Conservation (phyloP, 495 filamentous ascomycete species). For the Penicillium chermesinum region DNA sequence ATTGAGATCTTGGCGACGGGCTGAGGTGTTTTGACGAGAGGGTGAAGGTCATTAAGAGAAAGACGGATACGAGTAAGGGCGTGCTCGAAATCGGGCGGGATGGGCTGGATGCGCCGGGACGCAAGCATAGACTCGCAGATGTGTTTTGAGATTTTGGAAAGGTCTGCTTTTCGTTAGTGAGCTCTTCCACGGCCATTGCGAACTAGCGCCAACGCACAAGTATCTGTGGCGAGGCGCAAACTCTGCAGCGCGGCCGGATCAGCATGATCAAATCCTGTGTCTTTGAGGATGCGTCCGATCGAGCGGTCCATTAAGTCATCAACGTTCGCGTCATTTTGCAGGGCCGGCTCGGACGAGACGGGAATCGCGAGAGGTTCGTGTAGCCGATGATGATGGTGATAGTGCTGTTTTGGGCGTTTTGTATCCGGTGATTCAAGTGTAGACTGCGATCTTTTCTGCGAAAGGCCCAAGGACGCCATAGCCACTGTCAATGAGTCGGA, state of each 20-base stretch:
- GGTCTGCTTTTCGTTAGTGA: constrained; percentile 39
- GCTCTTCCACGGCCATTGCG: background rate
- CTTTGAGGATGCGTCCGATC: constrained; percentile 48
- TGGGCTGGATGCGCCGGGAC: constrained; percentile 54
- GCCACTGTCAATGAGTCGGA: constrained; percentile 9
- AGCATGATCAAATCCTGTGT: constrained; percentile 54
- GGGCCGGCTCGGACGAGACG: constrained; percentile 15
- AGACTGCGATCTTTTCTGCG: constrained; percentile 42
- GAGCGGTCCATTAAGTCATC: constrained; percentile 52
- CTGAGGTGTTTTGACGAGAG: constrained; percentile 33
- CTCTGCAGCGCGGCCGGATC: constrained; percentile 54
- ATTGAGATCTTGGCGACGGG: constrained; percentile 26
- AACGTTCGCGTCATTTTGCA: constrained; percentile 40
- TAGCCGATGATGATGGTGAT: constrained; percentile 43
- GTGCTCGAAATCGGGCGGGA: constrained; percentile 64
- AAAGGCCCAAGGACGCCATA: constrained; percentile 31
- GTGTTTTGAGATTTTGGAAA: constrained; percentile 49
- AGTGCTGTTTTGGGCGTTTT: constrained; percentile 44
- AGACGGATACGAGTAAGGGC: constrained; percentile 44
- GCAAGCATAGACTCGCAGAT: constrained; percentile 59
- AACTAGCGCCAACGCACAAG: constrained; percentile 47
- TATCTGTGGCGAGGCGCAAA: constrained; percentile 53
- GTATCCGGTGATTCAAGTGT: constrained; percentile 20
- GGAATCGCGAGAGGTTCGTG: constrained; percentile 31
- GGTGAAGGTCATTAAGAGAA: constrained; percentile 35